Base-by-base conservation (phyloP, 305 asterid species). In the Fraxinus floribunda region DNA sequence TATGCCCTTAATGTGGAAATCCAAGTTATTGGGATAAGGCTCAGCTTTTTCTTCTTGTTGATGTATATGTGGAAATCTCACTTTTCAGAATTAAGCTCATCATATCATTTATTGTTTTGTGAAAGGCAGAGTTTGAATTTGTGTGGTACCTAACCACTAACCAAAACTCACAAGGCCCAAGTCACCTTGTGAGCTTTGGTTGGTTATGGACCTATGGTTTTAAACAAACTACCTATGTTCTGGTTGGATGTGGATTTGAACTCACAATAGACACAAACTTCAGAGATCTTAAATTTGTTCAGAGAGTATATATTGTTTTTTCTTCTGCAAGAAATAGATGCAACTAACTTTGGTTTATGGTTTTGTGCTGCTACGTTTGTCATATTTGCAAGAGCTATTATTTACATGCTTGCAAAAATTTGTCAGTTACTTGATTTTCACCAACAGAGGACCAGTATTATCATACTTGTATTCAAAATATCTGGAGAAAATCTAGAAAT, bases 41-140 rank as follows among this genome's bases (percentile, higher is more conserved):
- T 76, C 41, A 18, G 77, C 16, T 8, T 35, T 39, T 6, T 34
- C 29, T 34, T 72, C 77, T 35, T 35, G 30, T 73, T 73, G 29
- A 73, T 73, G 30, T 41, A 18, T 5, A 30, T 64, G 36, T 49
- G 34, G 78, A 34, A 30, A 62, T 74, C 80, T 32, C 55, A 13
- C 29, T 57, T 77, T 60, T 72, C 82, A 77, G n/a, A 84, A 36
- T 26, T 78, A 41, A 39, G 70, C 30, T 77, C 57, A 44, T 85
- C 79, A 78, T 81, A 76, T 71, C 86, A 79, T 83, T 82, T 79
- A 26, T 68, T 32, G 35, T 80, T 32, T 77, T 49, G 7, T 26
- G 22, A 11, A 36, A 15, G 29, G 41, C 41, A 16, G 26, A 52
- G 8, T 13, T 74, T 13, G 84, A 75, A 74, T 15, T 35, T 35